Evolutionary conservation across 257 asterid genomes (phyloP).

Genomic region (Solanum pennellii): DNA sequence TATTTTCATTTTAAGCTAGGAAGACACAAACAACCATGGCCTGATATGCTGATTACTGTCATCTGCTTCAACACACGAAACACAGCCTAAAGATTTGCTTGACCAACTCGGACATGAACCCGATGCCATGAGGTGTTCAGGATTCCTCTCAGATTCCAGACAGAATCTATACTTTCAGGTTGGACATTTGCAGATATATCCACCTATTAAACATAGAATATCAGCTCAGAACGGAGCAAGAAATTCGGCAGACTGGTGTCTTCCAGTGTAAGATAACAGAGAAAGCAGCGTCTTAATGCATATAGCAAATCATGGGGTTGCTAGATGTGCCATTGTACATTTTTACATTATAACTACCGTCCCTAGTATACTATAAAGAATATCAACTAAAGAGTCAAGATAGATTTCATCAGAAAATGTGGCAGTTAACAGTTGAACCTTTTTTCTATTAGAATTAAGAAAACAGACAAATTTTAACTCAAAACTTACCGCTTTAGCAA

Average conservation of each 20-base stretch:
- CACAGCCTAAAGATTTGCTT: slow-evolving; percentile 52
- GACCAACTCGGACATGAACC: slow-evolving; percentile 62
- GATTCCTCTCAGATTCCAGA: slow-evolving; percentile 96
- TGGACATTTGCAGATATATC: slow-evolving; percentile 79
- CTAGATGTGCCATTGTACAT: background rate
- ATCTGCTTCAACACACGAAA: background rate
- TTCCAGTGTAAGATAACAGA: background rate
- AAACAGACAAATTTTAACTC: background rate
- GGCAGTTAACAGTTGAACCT: background rate
- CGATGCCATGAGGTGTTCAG: slow-evolving; percentile 97
- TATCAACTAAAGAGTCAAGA: background rate
- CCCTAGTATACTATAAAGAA: background rate
- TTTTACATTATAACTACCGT: background rate
- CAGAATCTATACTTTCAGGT: slow-evolving; percentile 70
- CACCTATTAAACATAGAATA: slow-evolving; percentile 34
- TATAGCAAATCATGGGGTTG: background rate
- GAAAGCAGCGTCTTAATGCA: background rate
- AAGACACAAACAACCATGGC: background rate
- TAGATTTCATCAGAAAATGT: background rate
- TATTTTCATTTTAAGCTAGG: background rate
- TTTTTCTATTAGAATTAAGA: background rate
- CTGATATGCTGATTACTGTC: background rate
- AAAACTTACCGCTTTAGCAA: slow-evolving; percentile 83
- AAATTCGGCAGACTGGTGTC: background rate
- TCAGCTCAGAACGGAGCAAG: background rate